These are phyloP conservation scores for Talaromyces pinophilus DNA, from an alignment of 2,329 filamentous ascomycete genomes.

Conservation along the genomic window DNA sequence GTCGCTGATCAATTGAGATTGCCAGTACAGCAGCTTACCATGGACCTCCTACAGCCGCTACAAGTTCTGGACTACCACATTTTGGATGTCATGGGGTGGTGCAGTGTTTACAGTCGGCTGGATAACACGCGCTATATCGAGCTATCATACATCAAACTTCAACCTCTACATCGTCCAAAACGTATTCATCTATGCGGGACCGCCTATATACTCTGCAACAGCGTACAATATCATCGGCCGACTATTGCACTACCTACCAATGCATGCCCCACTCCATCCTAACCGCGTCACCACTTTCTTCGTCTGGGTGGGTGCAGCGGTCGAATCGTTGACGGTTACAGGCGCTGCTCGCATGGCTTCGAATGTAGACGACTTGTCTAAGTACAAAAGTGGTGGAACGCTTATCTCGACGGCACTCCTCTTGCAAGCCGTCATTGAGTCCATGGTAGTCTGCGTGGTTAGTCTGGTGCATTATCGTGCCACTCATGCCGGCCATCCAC, in stretches of 20 bases:
- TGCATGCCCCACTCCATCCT: constrained; percentile 42
- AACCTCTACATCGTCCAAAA: constrained; percentile 39
- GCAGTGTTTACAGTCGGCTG: constrained; percentile 41
- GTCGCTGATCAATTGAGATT: constrained; percentile 6
- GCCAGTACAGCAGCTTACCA: not conserved
- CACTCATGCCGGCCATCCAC: constrained; percentile 27
- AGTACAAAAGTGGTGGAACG: constrained; percentile 30
- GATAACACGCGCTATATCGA: constrained; percentile 37
- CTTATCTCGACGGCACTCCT: constrained; percentile 34
- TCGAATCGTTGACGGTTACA: constrained; percentile 37
- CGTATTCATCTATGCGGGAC: constrained; percentile 38
- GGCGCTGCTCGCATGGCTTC: constrained; percentile 33
- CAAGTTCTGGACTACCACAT: constrained; percentile 39
- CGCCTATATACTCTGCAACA: constrained; percentile 41
- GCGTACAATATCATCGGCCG: constrained; percentile 42
- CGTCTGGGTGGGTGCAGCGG: constrained; percentile 38
- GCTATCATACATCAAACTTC: constrained; percentile 32
- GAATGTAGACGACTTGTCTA: constrained; percentile 25
- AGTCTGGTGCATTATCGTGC: constrained; percentile 34
- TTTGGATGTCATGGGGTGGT: constrained; percentile 41
- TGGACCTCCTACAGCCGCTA: constrained; percentile 29
- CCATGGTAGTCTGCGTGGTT: constrained; percentile 32
- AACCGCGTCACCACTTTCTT: constrained; percentile 39
- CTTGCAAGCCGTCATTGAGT: constrained; percentile 38
- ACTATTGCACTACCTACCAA: constrained; percentile 42